Evolutionary conservation across 2,329 filamentous ascomycete genomes (phyloP).

Genomic region (Pseudogymnoascus verrucosus): DNA sequence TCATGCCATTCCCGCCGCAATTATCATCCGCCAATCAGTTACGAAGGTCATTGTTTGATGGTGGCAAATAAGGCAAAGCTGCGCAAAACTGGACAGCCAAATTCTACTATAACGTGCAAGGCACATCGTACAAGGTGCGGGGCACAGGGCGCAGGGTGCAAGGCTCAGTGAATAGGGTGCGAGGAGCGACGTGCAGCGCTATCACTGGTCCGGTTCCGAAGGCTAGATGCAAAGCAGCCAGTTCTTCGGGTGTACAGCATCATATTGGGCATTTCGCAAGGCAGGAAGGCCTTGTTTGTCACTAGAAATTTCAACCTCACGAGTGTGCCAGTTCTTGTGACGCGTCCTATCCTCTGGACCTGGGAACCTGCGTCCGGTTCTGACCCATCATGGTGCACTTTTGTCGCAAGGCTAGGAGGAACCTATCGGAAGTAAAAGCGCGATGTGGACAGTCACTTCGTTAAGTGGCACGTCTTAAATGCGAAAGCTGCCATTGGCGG

Average conservation of each 20-base stretch:
- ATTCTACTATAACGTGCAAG: neutral
- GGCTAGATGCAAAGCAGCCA: neutral
- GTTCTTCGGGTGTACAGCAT: neutral
- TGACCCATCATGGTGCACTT: neutral
- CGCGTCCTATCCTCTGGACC: neutral
- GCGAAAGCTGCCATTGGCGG: neutral
- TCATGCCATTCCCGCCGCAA: neutral
- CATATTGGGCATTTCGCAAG: neutral
- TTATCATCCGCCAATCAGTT: neutral
- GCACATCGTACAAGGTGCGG: neutral
- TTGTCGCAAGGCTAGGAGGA: neutral
- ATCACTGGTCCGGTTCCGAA: neutral
- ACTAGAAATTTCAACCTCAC: neutral
- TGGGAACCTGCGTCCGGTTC: neutral
- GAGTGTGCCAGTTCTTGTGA: neutral
- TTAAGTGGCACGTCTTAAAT: neutral
- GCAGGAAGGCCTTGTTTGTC: neutral
- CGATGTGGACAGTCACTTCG: neutral
- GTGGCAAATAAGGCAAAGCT: neutral
- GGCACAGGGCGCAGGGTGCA: neutral
- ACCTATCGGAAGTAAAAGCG: neutral
- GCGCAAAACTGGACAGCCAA: neutral
- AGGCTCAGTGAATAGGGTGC: neutral
- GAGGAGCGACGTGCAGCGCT: neutral
- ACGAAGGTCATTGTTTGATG: neutral